Evolutionary conservation across 2,329 filamentous ascomycete genomes (phyloP), one percentile per base, ranked within the genome.

Genomic region (Fonsecaea pedrosoi): DNA sequence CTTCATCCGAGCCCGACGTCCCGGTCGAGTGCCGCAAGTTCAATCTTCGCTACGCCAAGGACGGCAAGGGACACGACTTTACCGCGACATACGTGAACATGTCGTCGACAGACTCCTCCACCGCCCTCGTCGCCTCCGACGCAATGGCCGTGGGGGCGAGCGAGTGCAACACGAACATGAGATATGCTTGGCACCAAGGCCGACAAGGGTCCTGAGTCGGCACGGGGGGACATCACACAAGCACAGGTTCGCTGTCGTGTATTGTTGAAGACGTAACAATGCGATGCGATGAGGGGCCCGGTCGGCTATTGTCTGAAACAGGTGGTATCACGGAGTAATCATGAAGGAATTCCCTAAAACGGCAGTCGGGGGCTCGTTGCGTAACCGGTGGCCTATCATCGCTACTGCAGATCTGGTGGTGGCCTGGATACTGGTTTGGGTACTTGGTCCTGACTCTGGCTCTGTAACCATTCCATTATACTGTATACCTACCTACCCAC

Each of bases 41-140:
- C 30, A 67, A 54, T 18, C 64, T 67, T 25, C 64, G 60, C 34
- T 63, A 63, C 32, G 64, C 64, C n/a, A 62, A 63, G 56, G 64
- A 67, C 38, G 25, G 48, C 54, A 67, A 67, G 32, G 65, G 65
- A 18, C 65, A 63, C 18, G 60, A 67, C 21, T 50, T 67, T 38
- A 34, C n/a, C 18, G 9, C 42, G 12, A 35, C 60, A 2, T 66
- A 67, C 42, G 13, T 32, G 10, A 32, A 37, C 21, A 30, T 10
- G 6, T n/a, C 35, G 53, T 40, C 60, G 12, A 45, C 30, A 6
- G 45, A 53, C 15, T 38, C 18, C 42, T 34, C 58, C 30, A 37
- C 18, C 25, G 15, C 21, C 58, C 42, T 60, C 13, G 38, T 13
- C 21, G 38, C 7, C 18, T 34, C 32, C 8, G 58, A 61, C 10